Base-by-base conservation (phyloP, 1,284 basidiomycete genomes). In the Leccinum proliferum region DNA sequence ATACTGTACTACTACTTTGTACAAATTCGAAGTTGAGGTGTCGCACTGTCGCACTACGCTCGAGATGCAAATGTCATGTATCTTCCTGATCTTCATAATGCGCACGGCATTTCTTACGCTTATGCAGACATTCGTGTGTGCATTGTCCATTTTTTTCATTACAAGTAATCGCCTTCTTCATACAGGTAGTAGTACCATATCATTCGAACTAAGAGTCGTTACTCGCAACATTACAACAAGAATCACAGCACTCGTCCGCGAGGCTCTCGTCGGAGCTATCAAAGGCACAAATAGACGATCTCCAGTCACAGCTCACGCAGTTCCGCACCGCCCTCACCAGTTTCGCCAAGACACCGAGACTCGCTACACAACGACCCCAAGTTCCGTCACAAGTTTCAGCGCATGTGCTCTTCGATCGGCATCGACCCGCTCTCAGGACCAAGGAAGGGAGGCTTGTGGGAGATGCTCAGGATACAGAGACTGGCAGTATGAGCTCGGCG, bases 401-500 rank as follows among this genome's bases (percentile, higher is more conserved):
- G 93, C 64, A 98, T 99, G 94, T 99, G 97, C 73, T 85, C 90
- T 1, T 89, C 90, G 14, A 92, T 99, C 62, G 95, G 94, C 34
- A 93, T 99, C 18, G 97, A 99, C 74, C 96, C 97, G 1, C 83
- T 99, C 21, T 91, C 92, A 2, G 92, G 92, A 1, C 90, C 90
- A 1, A 78, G 89, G 29, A 88, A 88, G 65, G 91, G 91, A 18
- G 87, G 94, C 4, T 95, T 92, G 90, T 93, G 91, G 25, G 95
- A 94, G 72, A 78, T 94, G 70, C 82, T 98, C 15, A 93, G 93
- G 1, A 75, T 92, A 59, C 29, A 88, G 93, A 7, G 41, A 99
- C 74, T 99, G 94, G 93, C 91, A 95, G 70, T 93, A 94, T 73
- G 96, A 97, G 70, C 84, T 99, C 1, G 94, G 94, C 3, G 93